Percentiles rank a stretch among this genome's conserved stretches.
Evolutionary conservation across 192 early-diverging fungal genomes (phyloP).

Genomic region (Backusella morwellensis): DNA sequence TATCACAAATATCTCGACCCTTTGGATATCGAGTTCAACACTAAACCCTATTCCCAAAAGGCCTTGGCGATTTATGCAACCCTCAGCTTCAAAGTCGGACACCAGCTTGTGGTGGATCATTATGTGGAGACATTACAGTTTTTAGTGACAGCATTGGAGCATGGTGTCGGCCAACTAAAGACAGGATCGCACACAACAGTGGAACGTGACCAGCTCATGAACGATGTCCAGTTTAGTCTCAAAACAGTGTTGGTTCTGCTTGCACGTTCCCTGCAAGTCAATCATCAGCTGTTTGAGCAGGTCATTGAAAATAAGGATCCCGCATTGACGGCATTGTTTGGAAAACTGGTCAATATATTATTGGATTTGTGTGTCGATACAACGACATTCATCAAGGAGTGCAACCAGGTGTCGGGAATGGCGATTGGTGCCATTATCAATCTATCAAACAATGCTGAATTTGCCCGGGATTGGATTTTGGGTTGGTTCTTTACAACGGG

Average conservation of each 20-base stretch:
- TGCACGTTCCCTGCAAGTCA: constrained; percentile 12
- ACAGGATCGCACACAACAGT: not conserved
- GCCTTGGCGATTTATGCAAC: constrained; percentile 43
- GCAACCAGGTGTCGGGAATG: constrained; percentile 42
- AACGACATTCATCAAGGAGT: constrained; percentile 32
- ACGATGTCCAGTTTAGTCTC: constrained; percentile 35
- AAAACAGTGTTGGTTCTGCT: constrained; percentile 39
- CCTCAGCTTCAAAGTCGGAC: constrained; percentile 42
- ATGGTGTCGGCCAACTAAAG: not conserved
- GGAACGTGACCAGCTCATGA: constrained; percentile 18
- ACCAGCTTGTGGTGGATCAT: constrained; percentile 12
- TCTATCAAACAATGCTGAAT: constrained; percentile 2
- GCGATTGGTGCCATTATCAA: constrained; percentile 32
- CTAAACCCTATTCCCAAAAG: constrained; percentile 29
- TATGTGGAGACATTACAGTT: constrained; percentile 25
- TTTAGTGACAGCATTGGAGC: constrained; percentile 5
- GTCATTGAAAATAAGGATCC: not conserved
- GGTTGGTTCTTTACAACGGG: constrained; percentile 28
- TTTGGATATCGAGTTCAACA: not conserved
- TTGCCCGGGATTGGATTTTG: constrained; percentile 18
- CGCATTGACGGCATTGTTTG: not conserved
- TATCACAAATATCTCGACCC: not conserved
- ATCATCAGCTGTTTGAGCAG: constrained; percentile 15
- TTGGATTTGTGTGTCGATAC: constrained; percentile 21
- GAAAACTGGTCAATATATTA: constrained; percentile 14